Evolutionary conservation across 2,329 filamentous ascomycete species (phyloP), one percentile per base, ranked within the genome.

Genomic region (Neophaeococcomyces aloes): DNA sequence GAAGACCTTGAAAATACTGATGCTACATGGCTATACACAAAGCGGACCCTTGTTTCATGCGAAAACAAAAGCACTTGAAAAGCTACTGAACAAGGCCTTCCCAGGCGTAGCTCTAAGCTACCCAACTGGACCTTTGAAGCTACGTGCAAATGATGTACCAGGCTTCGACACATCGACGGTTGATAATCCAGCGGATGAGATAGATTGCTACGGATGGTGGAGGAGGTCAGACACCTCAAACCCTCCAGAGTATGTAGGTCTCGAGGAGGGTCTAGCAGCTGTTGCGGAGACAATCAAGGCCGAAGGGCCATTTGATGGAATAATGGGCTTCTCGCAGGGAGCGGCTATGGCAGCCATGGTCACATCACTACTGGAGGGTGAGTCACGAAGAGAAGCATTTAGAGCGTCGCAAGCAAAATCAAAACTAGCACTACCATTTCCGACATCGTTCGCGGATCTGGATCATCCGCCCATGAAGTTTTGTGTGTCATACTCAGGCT

Each of bases 21-120:
- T 87, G 81, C 72, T 88, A 21, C 83, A 88, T 57, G 83, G 89
- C 63, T 95, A 80, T 74, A 94, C 89, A 6, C 89, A 96, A 70
- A 93, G 85, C 21, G 87, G 88, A 3, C 65, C 80, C 3, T 70
- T 87, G 50, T 95, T 95, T 75, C 81, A 78, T 60, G 76, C 81
- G 62, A 95, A 95, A 68, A 93, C 86, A 35, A 84, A 86, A 61
- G 86, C 86, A 8, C 71, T 95, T 1, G 78, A 87, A 56, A 94
- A 95, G 63, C 70, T 81, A 42, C 74, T 95, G 45, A 63, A 70
- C 48, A 94, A 94, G 59, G 67, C 77, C 21, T 82, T 95, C 50
- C 74, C 77, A 7, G 65, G 74, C 44, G 65, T 79, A 30, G 62
- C 69, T 3, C 70, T 86, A 42, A 63, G 78, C 58, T 87, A 83